Base-by-base conservation (phyloP, 176 grass and related monocot genomes). In the Puccinellia tenuiflora region DNA sequence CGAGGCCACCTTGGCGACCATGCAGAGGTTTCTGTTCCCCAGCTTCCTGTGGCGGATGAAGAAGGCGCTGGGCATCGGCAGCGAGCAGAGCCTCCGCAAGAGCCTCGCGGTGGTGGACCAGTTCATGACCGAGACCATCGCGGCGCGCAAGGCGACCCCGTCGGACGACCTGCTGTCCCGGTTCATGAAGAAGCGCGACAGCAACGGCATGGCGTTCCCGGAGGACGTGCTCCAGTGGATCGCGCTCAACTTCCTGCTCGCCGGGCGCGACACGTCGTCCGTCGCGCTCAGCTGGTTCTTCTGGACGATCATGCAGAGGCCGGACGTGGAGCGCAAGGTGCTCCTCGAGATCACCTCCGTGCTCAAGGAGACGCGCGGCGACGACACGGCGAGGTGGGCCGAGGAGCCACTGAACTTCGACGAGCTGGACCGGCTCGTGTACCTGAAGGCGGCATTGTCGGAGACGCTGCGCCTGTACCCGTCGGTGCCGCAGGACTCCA, bases 241-340 rank as follows among this genome's bases (percentile, higher is more conserved):
- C 85, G 95, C 95, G 39, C 88, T 97, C 51, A 97, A 97, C 78
- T 97, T 97, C 87, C 75, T 97, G 60, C 95, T 97, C 17, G 95
- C 95, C 6, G 95, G 95, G 2, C 92, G 95, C 35, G 95, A 97
- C 88, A 97, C 95, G 30, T 97, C 95, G 10, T 94, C 95, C 42
- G 95, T 97, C 21, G 95, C 95, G 25, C 92, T 97, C 37, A 97
- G 88, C 88, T 97, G 95, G 95, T 97, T 97, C 90, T 97, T 97
- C 85, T 97, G 88, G 88, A 89, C 45, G 17, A 4, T 97, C 62
- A 97, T 92, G 88, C 92, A 81, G 69, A 87, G 79, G 25, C 78
- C 81, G 22, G 90, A 97, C 80, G 87, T 97, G 37, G 95, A 97
- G 92, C 79, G 63, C 25, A 92, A 69, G 84, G 83, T 97, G 37